Base-by-base conservation (phyloP, 768 basidiomycete species). In the Pulveroboletus ravenelii region DNA sequence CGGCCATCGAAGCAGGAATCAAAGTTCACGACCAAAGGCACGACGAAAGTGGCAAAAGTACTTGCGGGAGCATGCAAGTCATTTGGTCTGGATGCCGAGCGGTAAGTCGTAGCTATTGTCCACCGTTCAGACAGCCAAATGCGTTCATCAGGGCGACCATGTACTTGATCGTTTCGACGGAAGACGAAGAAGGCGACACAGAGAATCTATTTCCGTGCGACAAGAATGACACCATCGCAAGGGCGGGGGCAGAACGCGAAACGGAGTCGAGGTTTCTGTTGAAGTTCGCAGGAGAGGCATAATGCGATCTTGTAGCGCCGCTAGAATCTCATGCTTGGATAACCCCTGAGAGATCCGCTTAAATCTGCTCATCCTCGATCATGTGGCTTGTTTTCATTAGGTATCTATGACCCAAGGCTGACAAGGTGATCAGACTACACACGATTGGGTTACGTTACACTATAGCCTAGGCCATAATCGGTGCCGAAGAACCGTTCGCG, bases 131-230 rank as follows among this genome's bases (percentile, higher is more conserved):
- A 17, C 30, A 20, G 32, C 34, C 13, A 8, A 14, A 5, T 37
- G 2, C 29, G 30, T 18, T 10, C 6, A 18, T 40, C 46, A 68
- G 66, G 15, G 58, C 64, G 23, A 55, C 50, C 18, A 6, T 68
- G 37, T 62, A 56, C 31, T 46, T 68, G 52, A 62, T 68, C 31
- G 53, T 68, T 2, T 23, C 54, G 23, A 59, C 46, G 10, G 54
- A 54, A 18, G 65, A 61, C 18, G 65, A 68, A 6, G 52, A 54
- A 5, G 68, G 64, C 12, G 47, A 52, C 3, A 47, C 50, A 43
- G 65, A 67, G 41, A 65, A 57, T 53, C 43, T 70, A 7, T 70
- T 68, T 39, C 62, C 57, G 1, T 68, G 68, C 25, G 62, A 68
- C 47, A 58, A 10, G 42, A 49, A 51, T 7, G 66, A 68, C 34